phyloP scores from a whole-genome alignment of 2,329 filamentous ascomycete genomes.

The Graphilbum ipis-grandicollis region DNA sequence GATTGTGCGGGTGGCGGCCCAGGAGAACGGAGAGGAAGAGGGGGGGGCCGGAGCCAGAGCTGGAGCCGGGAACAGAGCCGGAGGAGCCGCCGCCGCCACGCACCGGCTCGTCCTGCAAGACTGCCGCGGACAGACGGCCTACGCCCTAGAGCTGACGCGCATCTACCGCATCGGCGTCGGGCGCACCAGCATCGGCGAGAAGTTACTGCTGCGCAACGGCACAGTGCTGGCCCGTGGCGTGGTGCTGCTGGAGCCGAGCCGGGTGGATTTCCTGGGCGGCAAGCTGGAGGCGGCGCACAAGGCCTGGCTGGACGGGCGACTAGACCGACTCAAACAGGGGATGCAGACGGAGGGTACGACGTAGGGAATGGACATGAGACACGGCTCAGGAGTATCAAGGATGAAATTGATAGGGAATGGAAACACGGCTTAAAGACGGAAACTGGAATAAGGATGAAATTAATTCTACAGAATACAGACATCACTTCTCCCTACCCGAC shows the following conservation, averaged over 20 bases:
- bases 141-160: constrained; percentile 52
- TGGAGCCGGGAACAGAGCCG: not conserved
- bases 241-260: constrained; percentile 56
- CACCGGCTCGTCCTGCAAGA: constrained; percentile 79
- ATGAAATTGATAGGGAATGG: no score
- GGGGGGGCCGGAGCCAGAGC: constrained; percentile 3
- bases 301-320: constrained; percentile 55
- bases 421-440: no score
- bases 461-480: no score
- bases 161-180: constrained; percentile 49
- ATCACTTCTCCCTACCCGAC: constrained; percentile 10
- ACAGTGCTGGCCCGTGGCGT: constrained; percentile 56
- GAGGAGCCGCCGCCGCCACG: constrained; percentile 31
- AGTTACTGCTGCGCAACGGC: constrained; percentile 53
- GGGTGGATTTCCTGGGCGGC: constrained; percentile 62
- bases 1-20: constrained; percentile 44
- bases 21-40: constrained; percentile 15
- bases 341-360: no score
- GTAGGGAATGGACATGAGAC: no score
- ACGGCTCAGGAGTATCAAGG: no score
- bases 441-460: no score
- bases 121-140: constrained; percentile 47
- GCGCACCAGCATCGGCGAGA: constrained; percentile 58
- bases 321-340: no score
- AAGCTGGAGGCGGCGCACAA: constrained; percentile 71